phyloP scores from a whole-genome alignment of 2,329 filamentous ascomycete species.

The Colletotrichum noveboracense region DNA sequence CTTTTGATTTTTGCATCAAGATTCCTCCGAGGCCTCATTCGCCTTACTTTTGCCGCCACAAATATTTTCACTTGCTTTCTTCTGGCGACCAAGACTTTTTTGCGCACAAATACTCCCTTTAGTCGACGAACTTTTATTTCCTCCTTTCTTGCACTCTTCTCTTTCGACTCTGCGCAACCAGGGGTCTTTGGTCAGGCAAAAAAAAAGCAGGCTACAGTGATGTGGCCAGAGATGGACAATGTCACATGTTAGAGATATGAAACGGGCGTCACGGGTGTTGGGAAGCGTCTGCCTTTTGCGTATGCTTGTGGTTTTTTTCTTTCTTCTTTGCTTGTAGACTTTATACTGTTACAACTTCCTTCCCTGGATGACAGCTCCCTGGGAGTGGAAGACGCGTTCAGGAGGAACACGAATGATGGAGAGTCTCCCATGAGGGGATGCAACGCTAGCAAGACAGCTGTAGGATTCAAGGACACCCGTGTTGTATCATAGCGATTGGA shows the following conservation, averaged over 20 bases:
- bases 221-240: constrained; percentile 15
- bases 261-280: constrained; percentile 19
- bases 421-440: background rate
- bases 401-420: background rate
- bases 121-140: constrained; percentile 16
- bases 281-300: constrained; percentile 21
- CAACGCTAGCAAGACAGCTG: constrained; percentile 12
- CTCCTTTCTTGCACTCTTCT: constrained; percentile 13
- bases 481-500: constrained; percentile 24
- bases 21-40: background rate
- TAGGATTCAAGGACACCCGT: constrained; percentile 21
- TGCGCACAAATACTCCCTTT: constrained; percentile 22
- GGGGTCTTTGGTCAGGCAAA: constrained; percentile 9
- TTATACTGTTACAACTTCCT: constrained; percentile 21
- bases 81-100: constrained; percentile 20
- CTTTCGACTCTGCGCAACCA: constrained; percentile 15
- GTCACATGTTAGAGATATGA: constrained; percentile 23
- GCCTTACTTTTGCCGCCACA: background rate
- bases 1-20: background rate
- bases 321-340: constrained; percentile 13
- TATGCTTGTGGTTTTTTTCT: background rate
- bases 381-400: constrained; percentile 3
- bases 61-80: constrained; percentile 22
- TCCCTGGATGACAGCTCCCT: constrained; percentile 1
- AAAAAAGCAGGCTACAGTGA: constrained; percentile 17